Conservation (phyloP, 208 protist species). For the Phytomonas sp. region DNA sequence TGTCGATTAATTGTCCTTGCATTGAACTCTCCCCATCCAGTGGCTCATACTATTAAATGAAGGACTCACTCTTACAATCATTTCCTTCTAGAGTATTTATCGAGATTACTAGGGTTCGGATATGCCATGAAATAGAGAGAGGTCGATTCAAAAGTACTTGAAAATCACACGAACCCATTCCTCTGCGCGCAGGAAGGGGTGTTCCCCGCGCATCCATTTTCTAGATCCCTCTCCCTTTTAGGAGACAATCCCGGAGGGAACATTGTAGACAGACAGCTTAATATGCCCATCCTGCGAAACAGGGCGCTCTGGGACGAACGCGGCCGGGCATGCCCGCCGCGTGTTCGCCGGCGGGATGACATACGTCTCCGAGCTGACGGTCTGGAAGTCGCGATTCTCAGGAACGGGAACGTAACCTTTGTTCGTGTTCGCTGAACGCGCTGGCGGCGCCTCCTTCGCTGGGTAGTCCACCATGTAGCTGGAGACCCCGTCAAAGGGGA, state of each 20-base stretch:
- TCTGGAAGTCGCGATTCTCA: conserved; percentile 84
- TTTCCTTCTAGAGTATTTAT: background rate
- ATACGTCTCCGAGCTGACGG: conserved; percentile 49
- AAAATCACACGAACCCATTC: background rate
- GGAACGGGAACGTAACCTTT: conserved; percentile 20
- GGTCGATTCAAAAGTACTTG: background rate
- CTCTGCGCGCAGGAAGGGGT: background rate
- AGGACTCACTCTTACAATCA: background rate
- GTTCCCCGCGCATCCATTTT: background rate
- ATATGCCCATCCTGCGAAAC: conserved; percentile 77
- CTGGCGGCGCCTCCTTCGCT: conserved; percentile 63
- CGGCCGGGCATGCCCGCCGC: conserved; percentile 62
- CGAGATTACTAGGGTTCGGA: background rate
- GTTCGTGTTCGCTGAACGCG: conserved; percentile 22
- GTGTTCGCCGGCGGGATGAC: conserved; percentile 41
- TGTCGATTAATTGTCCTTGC: background rate
- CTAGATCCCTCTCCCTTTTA: conserved; percentile 2
- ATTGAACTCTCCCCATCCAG: background rate
- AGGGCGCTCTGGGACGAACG: conserved; percentile 57
- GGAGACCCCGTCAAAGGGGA: conserved; percentile 81
- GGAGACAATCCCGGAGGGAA: conserved; percentile 56
- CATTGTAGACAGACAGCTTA: conserved; percentile 82
- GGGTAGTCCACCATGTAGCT: conserved; percentile 86
- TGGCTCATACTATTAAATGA: background rate
- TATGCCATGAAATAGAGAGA: background rate